These are phyloP conservation scores for Suillus decipiens DNA, from an alignment of 768 basidiomycete genomes.

Conservation along the genomic window DNA sequence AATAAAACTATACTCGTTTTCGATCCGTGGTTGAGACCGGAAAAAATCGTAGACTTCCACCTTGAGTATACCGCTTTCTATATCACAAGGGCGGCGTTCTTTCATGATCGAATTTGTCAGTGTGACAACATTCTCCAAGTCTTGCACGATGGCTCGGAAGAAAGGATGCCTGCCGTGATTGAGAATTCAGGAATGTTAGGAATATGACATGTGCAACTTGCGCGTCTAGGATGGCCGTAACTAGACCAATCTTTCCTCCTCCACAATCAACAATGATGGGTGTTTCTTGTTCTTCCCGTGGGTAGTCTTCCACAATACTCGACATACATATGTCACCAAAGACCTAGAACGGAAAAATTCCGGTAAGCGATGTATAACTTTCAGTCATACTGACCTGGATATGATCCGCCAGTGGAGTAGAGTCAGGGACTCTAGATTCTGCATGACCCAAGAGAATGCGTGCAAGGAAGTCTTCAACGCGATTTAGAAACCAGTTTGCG, in stretches of 20 bases:
- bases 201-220: slow-evolving; percentile 15
- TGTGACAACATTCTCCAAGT: slow-evolving; percentile 31
- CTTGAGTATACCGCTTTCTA: slow-evolving; percentile 33
- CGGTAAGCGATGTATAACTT: not conserved
- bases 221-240: slow-evolving; percentile 39
- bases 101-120: slow-evolving; percentile 14
- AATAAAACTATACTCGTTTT: slow-evolving; percentile 5
- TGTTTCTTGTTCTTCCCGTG: slow-evolving; percentile 37
- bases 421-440: not conserved
- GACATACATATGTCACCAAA: slow-evolving; percentile 24
- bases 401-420: not conserved
- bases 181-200: not conserved
- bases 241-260: slow-evolving; percentile 42
- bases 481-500: slow-evolving; percentile 39
- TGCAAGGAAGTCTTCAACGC: slow-evolving; percentile 37
- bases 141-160: slow-evolving; percentile 37
- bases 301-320: slow-evolving; percentile 41
- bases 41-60: slow-evolving; percentile 44
- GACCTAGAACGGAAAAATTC: not conserved
- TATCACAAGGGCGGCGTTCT: slow-evolving; percentile 35
- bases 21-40: slow-evolving; percentile 31
- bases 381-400: slow-evolving; percentile 1
- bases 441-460: slow-evolving; percentile 28
- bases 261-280: slow-evolving; percentile 43
- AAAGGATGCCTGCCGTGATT: slow-evolving; percentile 5